Conservation (phyloP, 2,329 filamentous ascomycete genomes). For the Ophiosphaerella narmari region DNA sequence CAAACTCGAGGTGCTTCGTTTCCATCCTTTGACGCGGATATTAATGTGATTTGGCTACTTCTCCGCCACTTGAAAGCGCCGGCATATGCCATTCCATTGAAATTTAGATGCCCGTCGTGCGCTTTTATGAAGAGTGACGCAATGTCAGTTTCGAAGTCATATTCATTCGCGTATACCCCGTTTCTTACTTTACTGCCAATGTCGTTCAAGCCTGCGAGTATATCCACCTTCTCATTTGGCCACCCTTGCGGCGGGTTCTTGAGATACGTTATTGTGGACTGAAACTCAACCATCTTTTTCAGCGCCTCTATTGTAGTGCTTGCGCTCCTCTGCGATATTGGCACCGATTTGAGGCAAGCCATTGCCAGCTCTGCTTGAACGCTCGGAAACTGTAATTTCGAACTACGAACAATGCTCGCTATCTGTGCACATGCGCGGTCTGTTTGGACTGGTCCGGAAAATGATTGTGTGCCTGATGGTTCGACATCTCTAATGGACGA, state of each 20-base stretch:
- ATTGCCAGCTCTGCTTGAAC: conserved; percentile 42
- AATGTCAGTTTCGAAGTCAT: conserved; percentile 49
- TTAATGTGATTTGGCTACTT: conserved; percentile 32
- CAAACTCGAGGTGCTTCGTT: conserved; percentile 36
- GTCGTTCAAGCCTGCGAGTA: conserved; percentile 43
- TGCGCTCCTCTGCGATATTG: conserved; percentile 33
- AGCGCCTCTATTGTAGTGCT: conserved; percentile 35
- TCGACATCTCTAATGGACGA: conserved; percentile 28
- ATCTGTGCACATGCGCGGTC: conserved; percentile 36
- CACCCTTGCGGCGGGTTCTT: conserved; percentile 45
- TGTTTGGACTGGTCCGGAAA: conserved; percentile 37
- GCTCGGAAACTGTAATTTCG: conserved; percentile 17
- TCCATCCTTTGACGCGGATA: conserved; percentile 39
- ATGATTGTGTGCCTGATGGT: conserved; percentile 32
- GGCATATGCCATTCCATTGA: conserved; percentile 42
- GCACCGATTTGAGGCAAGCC: conserved; percentile 45
- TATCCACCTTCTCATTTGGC: conserved; percentile 45
- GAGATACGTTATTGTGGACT: conserved; percentile 48
- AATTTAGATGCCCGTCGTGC: conserved; percentile 44
- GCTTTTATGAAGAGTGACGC: conserved; percentile 36
- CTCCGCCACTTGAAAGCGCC: conserved; percentile 44
- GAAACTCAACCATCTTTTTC: conserved; percentile 45
- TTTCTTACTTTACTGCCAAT: conserved; percentile 38
- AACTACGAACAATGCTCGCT: conserved; percentile 17
- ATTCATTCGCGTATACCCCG: conserved; percentile 46